Evolutionary conservation across 2,329 filamentous ascomycete genomes (phyloP).

Genomic region (Talaromyces sp.): DNA sequence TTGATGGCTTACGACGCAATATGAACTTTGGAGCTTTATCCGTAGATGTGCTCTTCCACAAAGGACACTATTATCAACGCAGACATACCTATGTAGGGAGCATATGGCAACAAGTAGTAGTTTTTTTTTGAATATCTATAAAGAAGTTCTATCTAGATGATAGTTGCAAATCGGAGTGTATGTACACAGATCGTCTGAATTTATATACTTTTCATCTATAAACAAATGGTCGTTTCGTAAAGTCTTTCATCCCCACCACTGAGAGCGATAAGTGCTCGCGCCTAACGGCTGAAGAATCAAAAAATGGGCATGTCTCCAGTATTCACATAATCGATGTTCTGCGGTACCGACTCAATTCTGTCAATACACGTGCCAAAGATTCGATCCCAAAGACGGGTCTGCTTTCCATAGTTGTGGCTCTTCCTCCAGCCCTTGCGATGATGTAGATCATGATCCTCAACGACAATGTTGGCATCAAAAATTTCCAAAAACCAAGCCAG

Average conservation of each 20-base stretch:
- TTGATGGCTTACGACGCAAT: too few species aligned
- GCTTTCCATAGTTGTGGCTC: conserved; percentile 36
- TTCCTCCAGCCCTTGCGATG: conserved; percentile 34
- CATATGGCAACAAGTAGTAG: background rate
- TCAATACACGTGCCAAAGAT: conserved; percentile 30
- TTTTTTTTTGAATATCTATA: background rate
- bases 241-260: background rate
- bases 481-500: conserved; percentile 28
- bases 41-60: background rate
- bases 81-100: background rate
- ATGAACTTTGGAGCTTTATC: background rate
- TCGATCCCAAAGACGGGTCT: conserved; percentile 34
- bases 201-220: background rate
- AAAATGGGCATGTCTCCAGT: conserved; percentile 23
- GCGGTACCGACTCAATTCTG: conserved; percentile 28
- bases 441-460: conserved; percentile 40
- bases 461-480: conserved; percentile 31
- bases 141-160: background rate
- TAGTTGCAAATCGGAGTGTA: background rate
- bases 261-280: background rate
- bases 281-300: background rate
- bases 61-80: background rate
- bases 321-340: conserved; percentile 27
- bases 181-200: background rate
- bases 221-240: background rate